Evolutionary conservation across 345 rosid species (phyloP).

Genomic region (Eucalyptus cladocalyx): DNA sequence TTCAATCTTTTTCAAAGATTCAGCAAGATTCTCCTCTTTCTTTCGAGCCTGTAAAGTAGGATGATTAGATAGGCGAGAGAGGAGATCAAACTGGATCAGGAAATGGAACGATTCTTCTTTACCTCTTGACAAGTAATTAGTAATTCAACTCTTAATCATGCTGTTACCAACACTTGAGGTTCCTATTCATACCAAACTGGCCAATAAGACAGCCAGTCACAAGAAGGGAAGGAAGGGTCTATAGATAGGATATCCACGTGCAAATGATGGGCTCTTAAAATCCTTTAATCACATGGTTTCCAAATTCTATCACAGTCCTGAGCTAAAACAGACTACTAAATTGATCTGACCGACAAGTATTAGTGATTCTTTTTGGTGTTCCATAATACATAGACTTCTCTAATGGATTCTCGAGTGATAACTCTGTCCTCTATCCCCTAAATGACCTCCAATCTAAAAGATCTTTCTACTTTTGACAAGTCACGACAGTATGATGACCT

Average conservation of each 20-base stretch:
- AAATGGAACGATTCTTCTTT: neutral
- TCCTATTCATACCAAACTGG: neutral
- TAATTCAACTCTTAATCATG: neutral
- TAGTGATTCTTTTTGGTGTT: neutral
- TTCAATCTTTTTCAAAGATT: slow-evolving; percentile 67
- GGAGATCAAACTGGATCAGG: neutral
- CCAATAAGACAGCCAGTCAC: neutral
- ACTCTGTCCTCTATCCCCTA: neutral
- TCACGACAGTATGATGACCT: neutral
- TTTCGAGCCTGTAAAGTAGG: slow-evolving; percentile 45
- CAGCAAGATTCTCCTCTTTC: slow-evolving; percentile 71
- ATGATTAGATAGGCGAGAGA: neutral
- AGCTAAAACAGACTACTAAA: neutral
- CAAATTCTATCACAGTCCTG: neutral
- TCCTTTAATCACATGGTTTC: neutral
- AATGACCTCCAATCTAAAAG: neutral
- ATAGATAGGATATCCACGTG: neutral
- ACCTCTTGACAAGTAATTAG: neutral
- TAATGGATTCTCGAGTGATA: neutral
- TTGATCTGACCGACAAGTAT: neutral
- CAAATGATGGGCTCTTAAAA: neutral
- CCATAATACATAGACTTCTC: neutral
- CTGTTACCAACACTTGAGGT: neutral
- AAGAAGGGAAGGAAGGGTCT: neutral
- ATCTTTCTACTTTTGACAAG: neutral